Percentiles rank a stretch among this genome's conserved stretches.
Evolutionary conservation across 108 stramenopile genomes (phyloP).

Genomic region (Skeletonema menzelii): DNA sequence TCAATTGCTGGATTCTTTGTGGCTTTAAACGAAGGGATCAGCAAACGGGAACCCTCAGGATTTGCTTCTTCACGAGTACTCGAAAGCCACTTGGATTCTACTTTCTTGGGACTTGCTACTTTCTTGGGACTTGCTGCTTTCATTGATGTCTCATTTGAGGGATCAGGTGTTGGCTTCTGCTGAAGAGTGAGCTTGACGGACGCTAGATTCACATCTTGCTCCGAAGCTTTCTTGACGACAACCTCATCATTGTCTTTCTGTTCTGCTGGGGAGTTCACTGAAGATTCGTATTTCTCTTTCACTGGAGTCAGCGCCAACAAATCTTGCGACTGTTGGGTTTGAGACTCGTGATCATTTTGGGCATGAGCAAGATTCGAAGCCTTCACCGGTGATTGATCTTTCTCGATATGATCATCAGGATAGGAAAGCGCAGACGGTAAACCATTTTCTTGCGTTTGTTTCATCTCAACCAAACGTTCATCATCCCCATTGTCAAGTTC

Average conservation of each 20-base stretch:
- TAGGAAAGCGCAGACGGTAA: conserved; percentile 26
- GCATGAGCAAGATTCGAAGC: neutral
- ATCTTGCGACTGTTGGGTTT: conserved; percentile 35
- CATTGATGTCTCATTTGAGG: neutral
- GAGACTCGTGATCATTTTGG: neutral
- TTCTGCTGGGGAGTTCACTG: neutral
- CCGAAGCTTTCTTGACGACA: neutral
- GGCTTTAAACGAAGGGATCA: conserved; percentile 16
- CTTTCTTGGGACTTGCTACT: neutral
- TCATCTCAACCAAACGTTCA: conserved; percentile 13
- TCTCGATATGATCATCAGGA: conserved; percentile 25
- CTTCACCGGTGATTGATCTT: neutral
- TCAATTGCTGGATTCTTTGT: neutral
- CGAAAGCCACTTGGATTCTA: conserved; percentile 10
- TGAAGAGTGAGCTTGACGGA: neutral
- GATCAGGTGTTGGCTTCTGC: neutral
- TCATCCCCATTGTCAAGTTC: neutral
- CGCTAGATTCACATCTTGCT: neutral
- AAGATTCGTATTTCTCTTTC: neutral
- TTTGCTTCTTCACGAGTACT: conserved; percentile 9
- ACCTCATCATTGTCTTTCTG: neutral
- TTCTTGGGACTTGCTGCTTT: neutral
- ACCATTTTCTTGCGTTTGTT: conserved; percentile 30
- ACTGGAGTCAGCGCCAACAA: conserved; percentile 17
- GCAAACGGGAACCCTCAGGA: conserved; percentile 9